A percentile compares a stretch with the other conserved stretches of the same genome.
phyloP scores from a whole-genome alignment of 1,284 basidiomycete genomes.

The Stereum hirsutum region DNA sequence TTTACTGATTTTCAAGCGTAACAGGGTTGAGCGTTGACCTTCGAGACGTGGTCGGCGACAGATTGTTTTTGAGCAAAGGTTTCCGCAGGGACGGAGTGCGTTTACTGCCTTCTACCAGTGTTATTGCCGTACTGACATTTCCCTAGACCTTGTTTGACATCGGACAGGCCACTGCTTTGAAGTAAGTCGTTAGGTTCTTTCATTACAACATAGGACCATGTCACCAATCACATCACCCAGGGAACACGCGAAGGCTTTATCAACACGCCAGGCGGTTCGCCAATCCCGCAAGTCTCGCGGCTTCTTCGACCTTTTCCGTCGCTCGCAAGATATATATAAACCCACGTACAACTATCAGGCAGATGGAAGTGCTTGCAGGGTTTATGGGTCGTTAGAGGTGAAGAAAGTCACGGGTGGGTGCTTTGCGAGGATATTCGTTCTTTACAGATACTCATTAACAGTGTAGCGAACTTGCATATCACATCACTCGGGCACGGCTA shows the following conservation, averaged over 20 bases:
- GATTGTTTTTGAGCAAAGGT: constrained; percentile 77
- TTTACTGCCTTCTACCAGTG: constrained; percentile 9
- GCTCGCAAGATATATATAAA: constrained; percentile 38
- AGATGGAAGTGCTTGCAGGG: constrained; percentile 69
- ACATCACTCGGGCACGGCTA: constrained; percentile 96
- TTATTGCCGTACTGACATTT: constrained; percentile 1
- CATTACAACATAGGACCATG: too few relatives aligned
- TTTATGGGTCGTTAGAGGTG: constrained; percentile 79
- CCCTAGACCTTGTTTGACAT: constrained; percentile 73
- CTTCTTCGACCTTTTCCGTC: constrained; percentile 47
- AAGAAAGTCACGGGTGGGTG: constrained; percentile 80
- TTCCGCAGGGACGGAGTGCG: constrained; percentile 82
- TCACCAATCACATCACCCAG: constrained; percentile 1
- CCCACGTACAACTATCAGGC: constrained; percentile 65
- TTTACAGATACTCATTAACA: neutral
- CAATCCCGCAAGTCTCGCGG: constrained; percentile 68
- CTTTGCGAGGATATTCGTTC: neutral
- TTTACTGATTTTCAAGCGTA: neutral
- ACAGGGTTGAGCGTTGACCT: constrained; percentile 83
- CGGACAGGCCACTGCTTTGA: constrained; percentile 70
- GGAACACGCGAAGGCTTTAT: constrained; percentile 55
- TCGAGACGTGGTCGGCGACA: constrained; percentile 87
- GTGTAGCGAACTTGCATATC: constrained; percentile 72
- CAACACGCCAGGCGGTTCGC: constrained; percentile 57
- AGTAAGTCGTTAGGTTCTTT: constrained; percentile 27